Base-by-base conservation (phyloP, 75 land plant species). In the Pinus tabuliformis region DNA sequence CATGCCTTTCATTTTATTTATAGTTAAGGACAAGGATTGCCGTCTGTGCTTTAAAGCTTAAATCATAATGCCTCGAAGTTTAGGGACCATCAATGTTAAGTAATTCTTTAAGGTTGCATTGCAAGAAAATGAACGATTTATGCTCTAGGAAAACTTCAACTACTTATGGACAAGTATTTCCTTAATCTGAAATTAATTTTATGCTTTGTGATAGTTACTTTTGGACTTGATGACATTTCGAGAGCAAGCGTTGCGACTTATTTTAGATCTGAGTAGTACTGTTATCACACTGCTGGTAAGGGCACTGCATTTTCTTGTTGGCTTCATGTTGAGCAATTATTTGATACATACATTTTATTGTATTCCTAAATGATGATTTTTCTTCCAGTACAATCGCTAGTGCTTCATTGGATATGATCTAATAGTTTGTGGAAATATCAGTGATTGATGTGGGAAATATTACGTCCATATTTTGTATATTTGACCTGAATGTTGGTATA, bases 151-250 rank as follows among this genome's bases (percentile, higher is more conserved):
- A 68, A 68, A 42, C n/a, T 20, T 6, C 18, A 18, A 66, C 49
- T 33, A 39, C 52, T 20, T 42, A 42, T 68, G 72, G 52, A 68
- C 54, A 16, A 3, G 52, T 68, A 39, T 39, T 37, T 66, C 36
- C 49, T 68, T 39, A 68, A 12, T 7, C 4, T 68, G 49, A 68
- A 68, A 42, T 42, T 68, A 21, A 39, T 68, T 68, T 68, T 68
- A 20, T 75, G 72, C 12, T 59, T 1, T 74, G 73, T 70, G 57
- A 58, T 84, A 97, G 99, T 79, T 97, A 60, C 96, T 97, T 58
- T 87, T 92, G 78, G 99, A 97, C 77, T 83, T 97, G 81, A 95
- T 97, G 99, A 92, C 92, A 73, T 97, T 97, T 81, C 99, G 98
- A 17, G 99, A 97, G 74, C 98, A 97, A 88, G 95, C 99, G 21